Base-by-base conservation (phyloP, 345 rosid species). In the Brassica nigra region DNA sequence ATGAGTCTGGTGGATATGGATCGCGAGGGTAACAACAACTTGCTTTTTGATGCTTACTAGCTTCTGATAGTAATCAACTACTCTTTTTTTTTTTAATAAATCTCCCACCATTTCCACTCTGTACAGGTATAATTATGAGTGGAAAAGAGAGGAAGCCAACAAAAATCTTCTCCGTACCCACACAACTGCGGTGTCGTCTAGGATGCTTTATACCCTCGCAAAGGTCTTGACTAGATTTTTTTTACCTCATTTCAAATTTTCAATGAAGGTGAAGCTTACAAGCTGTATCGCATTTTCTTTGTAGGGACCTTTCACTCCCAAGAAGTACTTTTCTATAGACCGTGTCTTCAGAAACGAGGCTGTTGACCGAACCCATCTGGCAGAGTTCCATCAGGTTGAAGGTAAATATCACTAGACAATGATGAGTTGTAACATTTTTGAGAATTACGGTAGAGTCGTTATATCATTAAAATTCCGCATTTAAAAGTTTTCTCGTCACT, bases 311-410 rank as follows among this genome's bases (percentile, higher is more conserved):
- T 91, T 92, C 75, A 70, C 84, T 65, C 98, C 96, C 5, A 93
- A 95, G 86, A 91, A 86, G 78, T 95, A 90, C 85, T 95, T 89
- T 86, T 95, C 98, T 0, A 95, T 95, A 10, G 98, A 95, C 67
- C 96, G 99, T 71, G 99, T 95, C 68, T 95, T 93, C 90, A 89
- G 99, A 84, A 95, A 95, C 74, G 99, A 95, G 84, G 97, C 99
- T 16, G 98, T 95, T 15, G 99, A 95, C 73, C 87, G 91, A 31
- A 95, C 98, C 58, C 99, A 91, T 84, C 90, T 95, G 20, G 99
- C 99, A 49, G 98, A 95, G 82, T 95, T 95, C 76, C 98, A 95
- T 84, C 98, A 95, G 82, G 91, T 95, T 64, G 98, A 95, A 91
- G 98, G 99, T 95, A 23, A 23, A 23, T 23, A 23, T 23, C 27